Evolutionary conservation across 306 rosid species (phyloP), one percentile per base, ranked within the genome.

Genomic region (Pueraria montana): DNA sequence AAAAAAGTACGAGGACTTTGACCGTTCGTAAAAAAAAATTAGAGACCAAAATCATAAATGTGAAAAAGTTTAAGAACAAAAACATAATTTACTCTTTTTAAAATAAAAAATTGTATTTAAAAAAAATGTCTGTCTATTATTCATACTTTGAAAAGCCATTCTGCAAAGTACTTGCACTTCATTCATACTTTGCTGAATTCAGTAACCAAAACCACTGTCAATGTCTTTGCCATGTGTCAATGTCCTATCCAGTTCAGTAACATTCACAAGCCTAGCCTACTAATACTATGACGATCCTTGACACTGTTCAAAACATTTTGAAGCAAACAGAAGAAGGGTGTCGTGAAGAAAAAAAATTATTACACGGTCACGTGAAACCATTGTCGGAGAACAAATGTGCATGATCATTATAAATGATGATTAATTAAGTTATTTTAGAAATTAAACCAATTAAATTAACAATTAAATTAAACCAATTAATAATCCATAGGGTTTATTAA

Each of bases 331-430:
- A 55, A 27, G 34, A 80, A 73, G 24, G 59, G 58, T 53, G 34
- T 80, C 70, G 50, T 80, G 58, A 70, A 43, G 32, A 34, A 74
- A 56, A 12, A 46, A 56, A 24, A 42, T 26, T 80, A 56, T 80
- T 70, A 42, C 40, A 56, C 2, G 30, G 12, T 70, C 83, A 80
- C 70, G 78, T 56, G 84, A 70, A 79, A 40, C 45, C 55, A 80
- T 64, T 50, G 48, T 21, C 24, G 34, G 26, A 74, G 20, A 50
- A 67, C 20, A 79, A 8, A 36, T 50, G 20, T 38, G 2, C n/a
- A 66, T 53, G 4, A 36, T 66, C 14, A 64, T 18, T 24, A 34
- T 32, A 65, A 2, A 32, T 48, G 11, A 77, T 45, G 17, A 43
- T 42, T 20, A n/a, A 61, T 14, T 55, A n/a, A 32, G 12, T 20